Evolutionary conservation across 371 early-diverging fungal genomes (phyloP), one percentile per base, ranked within the genome.

Genomic region (Chytridium lagenaria): DNA sequence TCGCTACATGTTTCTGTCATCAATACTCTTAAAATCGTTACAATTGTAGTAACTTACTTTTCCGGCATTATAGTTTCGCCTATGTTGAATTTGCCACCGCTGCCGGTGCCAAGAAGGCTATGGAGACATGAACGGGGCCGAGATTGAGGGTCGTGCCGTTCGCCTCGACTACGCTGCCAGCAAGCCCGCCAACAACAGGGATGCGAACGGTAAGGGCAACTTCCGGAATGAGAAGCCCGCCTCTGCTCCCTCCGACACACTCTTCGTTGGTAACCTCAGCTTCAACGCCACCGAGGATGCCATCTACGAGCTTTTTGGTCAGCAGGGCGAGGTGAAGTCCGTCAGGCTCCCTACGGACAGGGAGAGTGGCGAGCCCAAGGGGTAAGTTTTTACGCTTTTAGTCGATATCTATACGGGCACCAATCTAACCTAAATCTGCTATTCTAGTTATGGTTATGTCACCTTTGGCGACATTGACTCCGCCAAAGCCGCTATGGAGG

Each of bases 251-350:
- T 86, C 90, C 50, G 86, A 92, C 36, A 91, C 94, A 1, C 80
- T 96, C 38, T 94, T 94, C 80, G 72, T 95, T 2, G 94, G 94
- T 38, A 94, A 94, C 82, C 77, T 96, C 69, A 80, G 86, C 44
- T 94, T 93, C 78, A 83, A 87, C 28, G 83, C 89, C 22, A 90
- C 90, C 28, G 84, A 87, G 51, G 87, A 90, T 37, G 79, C 79
- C 10, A 73, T 95, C 38, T 83, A 88, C 33, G 85, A 85, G 51
- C 19, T 75, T 26, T 85, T 85, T 63, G 50, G 59, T 39, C 68
- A 52, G 28, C 74, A 80, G 71, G 86, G 86, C 31, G 71, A 79
- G 67, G 70, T 86, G 51, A 72, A 68, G 5, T 75, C 76, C 65
- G 65, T 75, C 57, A 80, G 84, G 37, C 67, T 86, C 69, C 86